Evolutionary conservation across 176 grass and related monocot species (phyloP).

Genomic region (Oropetium thomaeum): DNA sequence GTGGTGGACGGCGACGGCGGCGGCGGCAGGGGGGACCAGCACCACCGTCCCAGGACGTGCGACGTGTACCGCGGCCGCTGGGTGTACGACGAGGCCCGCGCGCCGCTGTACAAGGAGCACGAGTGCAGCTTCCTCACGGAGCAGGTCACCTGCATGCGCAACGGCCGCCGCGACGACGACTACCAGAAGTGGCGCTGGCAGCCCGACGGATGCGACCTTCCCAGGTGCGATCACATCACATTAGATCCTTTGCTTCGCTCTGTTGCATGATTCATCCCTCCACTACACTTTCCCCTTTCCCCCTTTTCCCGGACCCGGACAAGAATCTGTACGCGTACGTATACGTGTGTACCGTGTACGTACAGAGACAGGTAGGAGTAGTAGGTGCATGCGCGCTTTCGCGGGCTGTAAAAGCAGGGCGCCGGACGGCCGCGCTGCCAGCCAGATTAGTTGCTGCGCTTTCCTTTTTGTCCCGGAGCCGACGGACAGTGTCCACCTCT

Average conservation of each 20-base stretch:
- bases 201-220: slow-evolving; percentile 67
- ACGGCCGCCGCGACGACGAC: slow-evolving; percentile 74
- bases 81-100: slow-evolving; percentile 64
- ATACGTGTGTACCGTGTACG: neutral
- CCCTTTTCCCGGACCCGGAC: neutral
- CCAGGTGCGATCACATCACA: slow-evolving; percentile 37
- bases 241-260: neutral
- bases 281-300: neutral
- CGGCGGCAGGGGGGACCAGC: neutral
- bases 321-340: neutral
- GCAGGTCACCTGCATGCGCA: slow-evolving; percentile 93
- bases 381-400: slow-evolving; percentile 32
- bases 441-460: slow-evolving; percentile 14
- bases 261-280: neutral
- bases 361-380: neutral
- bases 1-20: slow-evolving; percentile 1
- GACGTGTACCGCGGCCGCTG: slow-evolving; percentile 65
- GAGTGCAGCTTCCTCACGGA: slow-evolving; percentile 82
- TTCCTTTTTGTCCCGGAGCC: neutral
- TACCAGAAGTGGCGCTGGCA: slow-evolving; percentile 98
- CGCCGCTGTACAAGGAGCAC: slow-evolving; percentile 62
- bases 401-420: slow-evolving; percentile 25
- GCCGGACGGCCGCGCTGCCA: too few relatives aligned
- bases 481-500: neutral
- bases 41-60: slow-evolving; percentile 32